Evolutionary conservation across 208 protist species (phyloP), one percentile per base, ranked within the genome.

Genomic region (Crithidia thermophila): DNA sequence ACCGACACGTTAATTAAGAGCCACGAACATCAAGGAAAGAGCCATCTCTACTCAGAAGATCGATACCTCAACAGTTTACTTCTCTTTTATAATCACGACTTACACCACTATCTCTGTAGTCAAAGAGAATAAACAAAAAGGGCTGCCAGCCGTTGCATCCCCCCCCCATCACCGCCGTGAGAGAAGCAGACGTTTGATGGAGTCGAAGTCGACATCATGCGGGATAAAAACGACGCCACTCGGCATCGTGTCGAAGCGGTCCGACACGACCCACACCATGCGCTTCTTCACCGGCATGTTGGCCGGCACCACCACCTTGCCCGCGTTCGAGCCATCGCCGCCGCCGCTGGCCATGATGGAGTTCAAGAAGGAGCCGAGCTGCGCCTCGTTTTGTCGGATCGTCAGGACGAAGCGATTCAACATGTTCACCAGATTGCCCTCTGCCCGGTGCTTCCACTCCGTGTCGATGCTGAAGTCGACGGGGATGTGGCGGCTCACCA

Each of bases 381-480:
- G 77, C 8, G 9, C 27, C 61, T 92, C 79, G 67, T 89, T 84
- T 23, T 74, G 61, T 74, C 85, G 82, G 33, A 95, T 91, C 0
- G 77, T 95, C 20, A 23, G 36, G 4, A 82, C 82, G 71, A 93
- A 95, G 18, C 70, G 67, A 43, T 88, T 60, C 9, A 93, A 67
- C 21, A 67, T 76, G 27, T 77, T 63, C 18, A 89, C 78, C 18
- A 93, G 60, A 27, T 91, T 88, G 14, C 70, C 66, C 52, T 91
- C 88, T 43, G 85, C 86, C 21, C 82, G 75, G 31, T 81, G n/a
- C 59, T 91, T 91, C 87, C 89, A 95, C 43, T 88, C 70, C 6
- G 82, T 88, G 63, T 91, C 83, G 14, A 95, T 79, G 67, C 82
- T 93, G 70, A 95, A 91, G 68, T 95, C 87, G 2, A 95, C 78